Base-by-base conservation (phyloP, 768 basidiomycete species). In the Russula abietina region DNA sequence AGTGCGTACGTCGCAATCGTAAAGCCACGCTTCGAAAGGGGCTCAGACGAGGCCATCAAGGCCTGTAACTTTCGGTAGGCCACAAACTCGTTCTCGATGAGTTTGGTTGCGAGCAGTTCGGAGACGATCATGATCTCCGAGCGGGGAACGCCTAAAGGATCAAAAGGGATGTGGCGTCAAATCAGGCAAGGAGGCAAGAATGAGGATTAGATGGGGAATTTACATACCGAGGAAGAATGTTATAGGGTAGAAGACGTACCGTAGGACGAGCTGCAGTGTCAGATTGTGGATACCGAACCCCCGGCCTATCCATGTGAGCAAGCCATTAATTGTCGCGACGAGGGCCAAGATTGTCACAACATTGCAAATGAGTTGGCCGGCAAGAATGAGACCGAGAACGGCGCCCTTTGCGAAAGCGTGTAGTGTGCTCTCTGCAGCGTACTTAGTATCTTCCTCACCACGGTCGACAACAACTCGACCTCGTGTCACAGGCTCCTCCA, bases 351-450 rank as follows among this genome's bases (percentile, higher is more conserved):
- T 85, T 57, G 90, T 93, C 60, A 94, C 77, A 64, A 94, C 89
- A 68, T 93, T 93, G 60, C 88, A 83, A 86, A 93, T 73, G 71
- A 94, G 92, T 71, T 93, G 88, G n/a, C 91, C 91, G 10, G 91
- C 92, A 55, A 95, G 89, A 61, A 88, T 76, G 46, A 94, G 73
- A 74, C 93, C 93, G 67, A 95, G 92, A 41, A 85, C 73, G 12
- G 91, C 93, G 64, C 93, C 93, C 69, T 87, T 79, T 58, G 87
- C 86, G 75, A 95, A 96, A 10, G 93, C 93, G 68, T 96, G 93
- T 19, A 96, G 81, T 22, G 84, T 88, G 71, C 96, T 96, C 53
- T 82, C 83, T 52, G 89, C 85, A 58, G 70, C 70, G 70, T 80
- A 70, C 65, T 83, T 78, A 24, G 80, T 74, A 3, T 51, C 74